Evolutionary conservation across 129 eudicot species (phyloP), one percentile per base, ranked within the genome.

Genomic region (Helichrysum umbraculigerum): DNA sequence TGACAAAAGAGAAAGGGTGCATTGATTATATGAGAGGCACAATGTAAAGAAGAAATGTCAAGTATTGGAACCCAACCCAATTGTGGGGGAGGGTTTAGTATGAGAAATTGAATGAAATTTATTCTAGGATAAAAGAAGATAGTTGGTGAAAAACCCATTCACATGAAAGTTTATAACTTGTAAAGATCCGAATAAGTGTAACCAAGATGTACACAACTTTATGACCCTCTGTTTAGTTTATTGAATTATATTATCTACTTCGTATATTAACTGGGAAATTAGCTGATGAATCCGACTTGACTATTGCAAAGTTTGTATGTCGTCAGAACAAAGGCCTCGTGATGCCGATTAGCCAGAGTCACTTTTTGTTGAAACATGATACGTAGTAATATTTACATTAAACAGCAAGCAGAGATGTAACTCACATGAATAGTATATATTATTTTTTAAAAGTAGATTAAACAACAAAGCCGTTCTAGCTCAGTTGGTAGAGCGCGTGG

Each of bases 401-500:
- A 6, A 37, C 2, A 37, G 42, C 1, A 6, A n/a, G 25, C 0
- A 20, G 21, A 20, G 2, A 58, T 58, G 12, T 3, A 58, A 7
- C 32, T 58, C 63, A 7, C 8, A 21, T 8, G 0, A 25, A 25
- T 25, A 25, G 28, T 25, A n/a, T n/a, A n/a, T n/a, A n/a, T 25
- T 25, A 32, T 32, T 32, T 3, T 19, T 12, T 3, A 1, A 41
- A 2, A 41, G 47, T 8, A 41, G 1, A 9, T 0, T 9, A 0
- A 2, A 2, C 1, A 2, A 41, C 14, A 9, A 47, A 70, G 84
- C 85, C 81, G 67, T 76, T 76, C 85, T 88, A 83, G 90, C 93
- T 86, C 88, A 88, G 90, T 86, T 76, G 91, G 97, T 89, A 92
- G 96, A 91, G 97, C 96, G 97, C 96, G 87, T 89, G 96, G 96